Evolutionary conservation across 2,329 filamentous ascomycete species (phyloP).

Genomic region (Chaetomiaceae sp.): DNA sequence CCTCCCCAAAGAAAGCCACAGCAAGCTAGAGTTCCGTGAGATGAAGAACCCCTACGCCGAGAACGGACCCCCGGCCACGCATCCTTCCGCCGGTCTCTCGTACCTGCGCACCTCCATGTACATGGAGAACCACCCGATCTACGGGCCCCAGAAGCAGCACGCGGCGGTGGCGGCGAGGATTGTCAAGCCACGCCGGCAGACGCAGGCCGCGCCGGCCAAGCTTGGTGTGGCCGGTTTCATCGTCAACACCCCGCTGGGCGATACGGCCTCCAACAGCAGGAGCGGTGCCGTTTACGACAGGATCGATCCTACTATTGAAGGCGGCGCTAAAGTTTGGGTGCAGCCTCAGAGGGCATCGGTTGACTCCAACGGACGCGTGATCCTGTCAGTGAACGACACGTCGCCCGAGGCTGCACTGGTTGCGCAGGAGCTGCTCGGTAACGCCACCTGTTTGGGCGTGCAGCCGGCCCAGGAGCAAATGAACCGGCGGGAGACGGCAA

Average conservation of each 20-base stretch:
- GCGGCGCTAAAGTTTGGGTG: slow-evolving; percentile 54
- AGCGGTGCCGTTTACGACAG: slow-evolving; percentile 3
- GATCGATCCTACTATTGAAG: slow-evolving; percentile 45
- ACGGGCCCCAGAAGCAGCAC: slow-evolving; percentile 53
- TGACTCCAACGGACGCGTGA: slow-evolving; percentile 48
- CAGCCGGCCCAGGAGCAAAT: slow-evolving; percentile 14
- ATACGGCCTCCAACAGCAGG: slow-evolving; percentile 40
- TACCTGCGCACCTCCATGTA: slow-evolving; percentile 54
- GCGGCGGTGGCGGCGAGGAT: slow-evolving; percentile 49
- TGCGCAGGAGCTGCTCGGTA: slow-evolving; percentile 42
- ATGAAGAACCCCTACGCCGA: slow-evolving; percentile 44
- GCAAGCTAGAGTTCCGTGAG: slow-evolving; percentile 22
- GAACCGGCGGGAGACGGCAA: slow-evolving; percentile 28
- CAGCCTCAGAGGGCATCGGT: slow-evolving; percentile 42
- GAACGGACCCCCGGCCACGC: slow-evolving; percentile 54
- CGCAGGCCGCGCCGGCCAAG: slow-evolving; percentile 34
- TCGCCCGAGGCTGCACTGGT: slow-evolving; percentile 39
- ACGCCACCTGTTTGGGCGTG: slow-evolving; percentile 31
- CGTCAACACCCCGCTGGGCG: slow-evolving; percentile 38
- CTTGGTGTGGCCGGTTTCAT: slow-evolving; percentile 56
- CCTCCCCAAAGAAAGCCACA: slow-evolving; percentile 1
- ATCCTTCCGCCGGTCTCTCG: slow-evolving; percentile 59
- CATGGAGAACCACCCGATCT: slow-evolving; percentile 57
- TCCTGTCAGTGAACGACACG: slow-evolving; percentile 41
- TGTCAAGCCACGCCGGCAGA: slow-evolving; percentile 39